Percentiles rank a stretch among this genome's conserved stretches.
These are phyloP conservation scores for Drechslerella coelobrocha DNA, from an alignment of 2,329 filamentous ascomycete species.

Conservation along the genomic window DNA sequence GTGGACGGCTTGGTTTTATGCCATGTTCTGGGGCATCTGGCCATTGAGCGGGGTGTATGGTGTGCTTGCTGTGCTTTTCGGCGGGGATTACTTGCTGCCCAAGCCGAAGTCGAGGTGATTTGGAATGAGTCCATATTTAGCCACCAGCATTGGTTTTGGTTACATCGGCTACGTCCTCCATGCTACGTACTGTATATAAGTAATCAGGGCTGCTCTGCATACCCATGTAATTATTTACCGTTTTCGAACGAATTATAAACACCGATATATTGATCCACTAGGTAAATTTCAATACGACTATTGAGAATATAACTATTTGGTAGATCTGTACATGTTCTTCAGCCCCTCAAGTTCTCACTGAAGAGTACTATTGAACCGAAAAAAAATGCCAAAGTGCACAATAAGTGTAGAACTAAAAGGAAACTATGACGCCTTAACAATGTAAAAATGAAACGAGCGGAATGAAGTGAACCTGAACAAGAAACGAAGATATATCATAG, in stretches of 20 bases:
- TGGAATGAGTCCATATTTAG: not conserved
- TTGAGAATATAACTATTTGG: conserved; percentile 30
- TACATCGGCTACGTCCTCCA: too few relatives aligned
- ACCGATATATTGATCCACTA: not conserved
- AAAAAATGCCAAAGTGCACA: conserved; percentile 8
- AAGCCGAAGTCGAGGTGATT: conserved; percentile 11
- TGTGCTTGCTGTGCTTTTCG: conserved; percentile 67
- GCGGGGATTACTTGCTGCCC: conserved; percentile 58
- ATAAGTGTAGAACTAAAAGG: conserved; percentile 33
- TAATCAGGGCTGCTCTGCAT: conserved; percentile 1
- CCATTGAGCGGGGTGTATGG: conserved; percentile 68
- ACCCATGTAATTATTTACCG: too few relatives aligned
- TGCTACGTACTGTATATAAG: too few relatives aligned
- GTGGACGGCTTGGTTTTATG: conserved; percentile 56
- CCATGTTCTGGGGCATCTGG: conserved; percentile 59
- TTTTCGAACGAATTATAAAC: not conserved
- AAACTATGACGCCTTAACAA: conserved; percentile 49
- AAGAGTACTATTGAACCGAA: conserved; percentile 17
- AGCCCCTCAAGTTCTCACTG: conserved; percentile 3
- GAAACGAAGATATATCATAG: conserved; percentile 40
- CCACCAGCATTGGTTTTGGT: not conserved
- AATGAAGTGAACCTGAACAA: conserved; percentile 35
- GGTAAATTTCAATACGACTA: conserved; percentile 29
- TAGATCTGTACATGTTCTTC: conserved; percentile 47
- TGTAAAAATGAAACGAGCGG: conserved; percentile 43